These are phyloP conservation scores for Cladorrhinum sp. DNA, from an alignment of 2,329 filamentous ascomycete genomes.

Conservation along the genomic window DNA sequence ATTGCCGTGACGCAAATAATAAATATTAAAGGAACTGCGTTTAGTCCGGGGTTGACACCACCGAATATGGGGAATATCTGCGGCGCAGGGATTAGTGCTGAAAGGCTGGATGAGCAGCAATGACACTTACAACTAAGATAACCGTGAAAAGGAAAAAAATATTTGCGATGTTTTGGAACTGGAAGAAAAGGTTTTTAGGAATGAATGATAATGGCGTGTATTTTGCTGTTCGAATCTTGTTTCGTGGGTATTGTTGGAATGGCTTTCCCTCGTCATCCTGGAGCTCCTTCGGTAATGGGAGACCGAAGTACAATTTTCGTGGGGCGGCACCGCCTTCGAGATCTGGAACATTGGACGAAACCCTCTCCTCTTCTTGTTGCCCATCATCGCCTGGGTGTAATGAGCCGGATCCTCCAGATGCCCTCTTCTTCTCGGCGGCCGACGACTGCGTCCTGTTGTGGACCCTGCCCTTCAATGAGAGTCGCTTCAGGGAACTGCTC, in stretches of 20 bases:
- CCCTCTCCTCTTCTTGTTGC: constrained; percentile 31
- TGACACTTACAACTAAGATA: constrained; percentile 77
- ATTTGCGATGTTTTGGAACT: constrained; percentile 98
- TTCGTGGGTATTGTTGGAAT: constrained; percentile 68
- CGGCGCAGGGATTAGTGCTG: constrained; percentile 29
- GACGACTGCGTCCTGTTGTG: constrained; percentile 53
- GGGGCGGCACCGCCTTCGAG: constrained; percentile 41
- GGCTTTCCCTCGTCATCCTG: constrained; percentile 80
- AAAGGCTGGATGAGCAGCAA: not conserved
- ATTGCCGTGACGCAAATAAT: constrained; percentile 85
- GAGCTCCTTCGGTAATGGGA: constrained; percentile 70
- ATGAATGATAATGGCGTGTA: constrained; percentile 94
- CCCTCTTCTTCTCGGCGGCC: constrained; percentile 67
- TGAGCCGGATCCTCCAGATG: constrained; percentile 38
- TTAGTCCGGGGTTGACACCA: constrained; percentile 82
- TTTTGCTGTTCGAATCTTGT: constrained; percentile 97
- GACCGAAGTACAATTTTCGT: constrained; percentile 79
- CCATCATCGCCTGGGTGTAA: constrained; percentile 25
- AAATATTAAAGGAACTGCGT: constrained; percentile 86
- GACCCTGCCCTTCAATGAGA: constrained; percentile 75
- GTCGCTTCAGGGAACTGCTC: constrained; percentile 74
- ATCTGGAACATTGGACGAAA: constrained; percentile 35
- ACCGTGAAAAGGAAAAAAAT: constrained; percentile 97
- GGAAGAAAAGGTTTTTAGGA: constrained; percentile 94
- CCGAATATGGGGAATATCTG: constrained; percentile 98